Conservation (phyloP, 495 filamentous ascomycete genomes). For the Umbilicaria muhlenbergii region DNA sequence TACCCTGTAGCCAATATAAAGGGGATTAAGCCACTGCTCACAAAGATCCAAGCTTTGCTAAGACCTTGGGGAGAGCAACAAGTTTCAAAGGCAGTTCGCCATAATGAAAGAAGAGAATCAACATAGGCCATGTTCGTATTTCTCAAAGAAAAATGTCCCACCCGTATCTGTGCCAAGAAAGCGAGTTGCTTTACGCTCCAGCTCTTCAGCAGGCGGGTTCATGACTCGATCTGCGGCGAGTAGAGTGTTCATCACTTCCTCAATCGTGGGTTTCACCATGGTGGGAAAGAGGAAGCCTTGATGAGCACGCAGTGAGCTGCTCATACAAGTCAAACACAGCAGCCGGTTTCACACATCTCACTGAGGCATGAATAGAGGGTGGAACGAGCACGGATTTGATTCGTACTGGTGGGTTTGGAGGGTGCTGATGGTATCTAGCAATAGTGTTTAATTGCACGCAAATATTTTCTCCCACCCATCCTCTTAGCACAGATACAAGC, state of each 20-base stretch:
- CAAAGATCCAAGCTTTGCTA: no score
- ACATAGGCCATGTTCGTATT: no score
- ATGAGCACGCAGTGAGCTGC: neutral
- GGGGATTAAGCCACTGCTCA: no score
- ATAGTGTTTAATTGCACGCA: neutral
- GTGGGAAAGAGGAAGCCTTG: conserved; percentile 12
- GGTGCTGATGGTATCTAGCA: neutral
- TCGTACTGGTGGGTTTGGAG: neutral
- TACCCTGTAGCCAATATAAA: no score
- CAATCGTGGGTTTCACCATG: conserved; percentile 1
- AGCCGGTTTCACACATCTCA: no score
- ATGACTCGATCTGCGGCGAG: conserved; percentile 13
- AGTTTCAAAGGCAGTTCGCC: no score
- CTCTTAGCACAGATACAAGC: no score
- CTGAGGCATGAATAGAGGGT: neutral
- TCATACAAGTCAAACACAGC: neutral
- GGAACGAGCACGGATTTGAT: neutral
- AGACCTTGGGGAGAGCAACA: no score
- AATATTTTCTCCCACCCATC: neutral
- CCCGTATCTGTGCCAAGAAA: conserved; percentile 90
- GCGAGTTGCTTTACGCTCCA: conserved; percentile 52
- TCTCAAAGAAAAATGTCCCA: conserved; percentile 40
- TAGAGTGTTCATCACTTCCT: neutral
- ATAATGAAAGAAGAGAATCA: no score
- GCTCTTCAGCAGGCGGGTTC: conserved; percentile 72